These are phyloP conservation scores for Penicillium robsamsonii DNA, from an alignment of 495 filamentous ascomycete genomes.

Conservation along the genomic window DNA sequence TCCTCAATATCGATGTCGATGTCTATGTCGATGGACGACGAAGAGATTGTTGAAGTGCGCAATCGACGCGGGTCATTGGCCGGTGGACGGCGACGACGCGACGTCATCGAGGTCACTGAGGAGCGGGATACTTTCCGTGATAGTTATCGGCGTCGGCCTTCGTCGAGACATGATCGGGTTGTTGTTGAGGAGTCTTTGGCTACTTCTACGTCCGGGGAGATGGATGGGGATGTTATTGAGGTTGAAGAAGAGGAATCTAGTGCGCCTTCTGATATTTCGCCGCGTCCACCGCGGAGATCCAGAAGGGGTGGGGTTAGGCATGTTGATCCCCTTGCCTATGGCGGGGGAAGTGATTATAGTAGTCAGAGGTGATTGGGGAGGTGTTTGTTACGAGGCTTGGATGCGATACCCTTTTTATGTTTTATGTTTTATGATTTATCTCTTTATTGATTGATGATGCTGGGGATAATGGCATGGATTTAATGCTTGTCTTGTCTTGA, in stretches of 20 bases:
- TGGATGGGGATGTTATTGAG: constrained; percentile 33
- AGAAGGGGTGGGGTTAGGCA: constrained; percentile 26
- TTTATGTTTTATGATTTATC: not conserved
- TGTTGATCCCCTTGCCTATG: constrained; percentile 31
- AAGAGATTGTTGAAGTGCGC: constrained; percentile 30
- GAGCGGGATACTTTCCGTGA: constrained; percentile 23
- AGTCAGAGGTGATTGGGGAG: constrained; percentile 10
- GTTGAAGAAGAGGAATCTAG: constrained; percentile 25
- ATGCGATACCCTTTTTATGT: constrained; percentile 1
- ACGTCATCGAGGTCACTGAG: constrained; percentile 26
- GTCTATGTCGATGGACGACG: constrained; percentile 22
- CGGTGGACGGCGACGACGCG: constrained; percentile 9
- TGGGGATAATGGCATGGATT: too few relatives aligned
- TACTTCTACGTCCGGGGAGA: constrained; percentile 19
- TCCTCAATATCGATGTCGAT: constrained; percentile 12
- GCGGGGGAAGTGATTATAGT: constrained; percentile 30
- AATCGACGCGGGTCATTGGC: constrained; percentile 16
- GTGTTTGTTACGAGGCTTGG: not conserved
- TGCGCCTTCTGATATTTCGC: constrained; percentile 16
- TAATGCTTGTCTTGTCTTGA: too few relatives aligned
- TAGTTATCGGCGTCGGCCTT: constrained; percentile 25
- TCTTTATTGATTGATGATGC: not conserved
- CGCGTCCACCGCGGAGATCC: constrained; percentile 18
- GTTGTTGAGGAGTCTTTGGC: constrained; percentile 32
- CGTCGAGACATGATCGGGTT: constrained; percentile 23